These are phyloP conservation scores for Penicillium sp. DNA, from an alignment of 2,329 filamentous ascomycete genomes.

Conservation along the genomic window DNA sequence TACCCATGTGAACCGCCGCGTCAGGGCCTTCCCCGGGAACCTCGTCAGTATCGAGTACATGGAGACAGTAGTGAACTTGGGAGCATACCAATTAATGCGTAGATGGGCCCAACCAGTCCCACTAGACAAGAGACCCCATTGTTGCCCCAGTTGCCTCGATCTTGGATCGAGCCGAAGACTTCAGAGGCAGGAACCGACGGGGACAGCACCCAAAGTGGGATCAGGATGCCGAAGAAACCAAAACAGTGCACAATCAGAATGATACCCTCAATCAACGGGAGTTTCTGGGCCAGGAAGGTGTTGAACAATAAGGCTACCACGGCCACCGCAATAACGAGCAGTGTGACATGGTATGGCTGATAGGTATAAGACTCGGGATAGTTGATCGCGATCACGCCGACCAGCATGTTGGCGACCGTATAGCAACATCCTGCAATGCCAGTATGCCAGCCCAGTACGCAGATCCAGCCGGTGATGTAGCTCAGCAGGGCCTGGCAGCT, in stretches of 20 bases:
- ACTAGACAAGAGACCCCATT: background rate
- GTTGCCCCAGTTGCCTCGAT: conserved; percentile 1
- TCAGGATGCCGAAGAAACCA: conserved; percentile 34
- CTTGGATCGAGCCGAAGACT: background rate
- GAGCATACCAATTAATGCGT: conserved; percentile 1
- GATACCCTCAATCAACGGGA: conserved; percentile 31
- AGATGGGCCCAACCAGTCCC: background rate
- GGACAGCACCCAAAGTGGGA: conserved; percentile 28
- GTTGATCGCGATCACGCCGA: conserved; percentile 34
- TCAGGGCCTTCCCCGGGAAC: background rate
- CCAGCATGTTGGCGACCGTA: conserved; percentile 33
- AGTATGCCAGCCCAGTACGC: conserved; percentile 31
- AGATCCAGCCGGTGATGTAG: conserved; percentile 32
- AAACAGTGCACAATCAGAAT: conserved; percentile 33
- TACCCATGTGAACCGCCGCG: conserved; percentile 14
- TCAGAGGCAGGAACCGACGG: background rate
- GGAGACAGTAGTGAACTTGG: background rate
- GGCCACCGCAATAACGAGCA: conserved; percentile 18
- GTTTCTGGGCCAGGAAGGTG: conserved; percentile 23
- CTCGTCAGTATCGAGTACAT: background rate
- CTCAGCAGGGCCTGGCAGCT: conserved; percentile 35
- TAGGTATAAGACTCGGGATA: conserved; percentile 2
- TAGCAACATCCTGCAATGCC: conserved; percentile 29
- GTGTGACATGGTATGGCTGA: conserved; percentile 7
- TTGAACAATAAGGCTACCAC: conserved; percentile 30